These are phyloP conservation scores for Artemisia annua DNA, from an alignment of 129 eudicot species.

Conservation along the genomic window DNA sequence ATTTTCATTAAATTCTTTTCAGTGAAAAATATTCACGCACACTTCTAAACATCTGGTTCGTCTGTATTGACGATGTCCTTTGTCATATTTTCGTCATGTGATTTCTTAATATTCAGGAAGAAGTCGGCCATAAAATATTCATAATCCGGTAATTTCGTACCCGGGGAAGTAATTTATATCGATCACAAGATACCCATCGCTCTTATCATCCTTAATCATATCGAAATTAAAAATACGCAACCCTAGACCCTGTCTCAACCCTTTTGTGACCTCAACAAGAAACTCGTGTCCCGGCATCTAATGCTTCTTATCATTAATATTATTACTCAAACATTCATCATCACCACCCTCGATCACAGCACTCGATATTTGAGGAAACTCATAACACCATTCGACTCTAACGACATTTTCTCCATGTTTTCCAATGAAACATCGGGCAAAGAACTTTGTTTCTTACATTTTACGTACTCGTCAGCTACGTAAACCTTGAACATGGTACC, in stretches of 20 bases:
- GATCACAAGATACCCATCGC: slow-evolving; percentile 54
- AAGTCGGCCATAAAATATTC: slow-evolving; percentile 57
- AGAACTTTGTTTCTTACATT: slow-evolving; percentile 63
- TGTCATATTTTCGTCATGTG: slow-evolving; percentile 8
- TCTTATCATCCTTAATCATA: slow-evolving; percentile 52
- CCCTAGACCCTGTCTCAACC: slow-evolving; percentile 44
- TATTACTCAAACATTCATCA: neutral
- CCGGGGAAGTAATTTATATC: slow-evolving; percentile 85
- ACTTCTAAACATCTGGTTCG: slow-evolving; percentile 5
- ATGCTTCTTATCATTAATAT: neutral
- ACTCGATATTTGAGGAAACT: slow-evolving; percentile 40
- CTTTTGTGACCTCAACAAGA: slow-evolving; percentile 43
- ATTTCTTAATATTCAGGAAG: slow-evolving; percentile 34
- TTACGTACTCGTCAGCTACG: slow-evolving; percentile 59
- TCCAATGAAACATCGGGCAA: slow-evolving; percentile 52
- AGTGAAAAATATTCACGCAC: neutral
- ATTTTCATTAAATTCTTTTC: too few species aligned
- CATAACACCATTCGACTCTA: slow-evolving; percentile 30
- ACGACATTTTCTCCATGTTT: slow-evolving; percentile 14
- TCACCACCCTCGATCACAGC: slow-evolving; percentile 25
- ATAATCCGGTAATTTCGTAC: slow-evolving; percentile 61
- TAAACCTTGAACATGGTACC: slow-evolving; percentile 74
- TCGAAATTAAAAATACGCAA: slow-evolving; percentile 69
- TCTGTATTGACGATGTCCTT: neutral
- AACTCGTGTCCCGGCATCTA: slow-evolving; percentile 45